Evolutionary conservation across 1,284 basidiomycete genomes (phyloP), one percentile per base, ranked within the genome.

Genomic region (Irpex sp.): DNA sequence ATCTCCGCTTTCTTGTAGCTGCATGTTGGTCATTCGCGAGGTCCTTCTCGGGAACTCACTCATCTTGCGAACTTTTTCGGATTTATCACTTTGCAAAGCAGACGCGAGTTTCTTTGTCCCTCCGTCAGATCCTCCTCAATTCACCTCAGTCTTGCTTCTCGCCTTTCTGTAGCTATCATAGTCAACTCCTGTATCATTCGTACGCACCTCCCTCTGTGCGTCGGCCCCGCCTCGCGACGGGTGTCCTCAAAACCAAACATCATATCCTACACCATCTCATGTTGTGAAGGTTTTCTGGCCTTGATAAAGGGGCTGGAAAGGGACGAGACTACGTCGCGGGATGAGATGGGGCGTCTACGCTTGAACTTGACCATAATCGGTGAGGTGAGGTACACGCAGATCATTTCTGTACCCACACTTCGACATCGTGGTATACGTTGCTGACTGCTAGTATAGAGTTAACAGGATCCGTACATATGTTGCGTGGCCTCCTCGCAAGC

Each of bases 381-480:
- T 44, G 40, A 15, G 40, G 11, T 11, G 40, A 9, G 40, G 40
- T 44, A 44, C 40, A 44, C 15, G 40, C 15, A 44, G 40, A 44
- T 44, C 40, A 9, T 15, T 44, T 44, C 15, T 2, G 8, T 44
- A 44, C 40, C 15, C 40, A 44, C 40, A 44, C 11, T 44, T 44
- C 40, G 40, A 44, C 40, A 44, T 15, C 15, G 40, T 15, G 8
- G 40, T 26, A 26, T 26, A 26, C 26, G 26, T 26, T 44, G 40
- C 40, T 44, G 40, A 44, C 40, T 15, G 40, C 40, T 5, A 44
- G 2, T 4, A 26, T 26, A 26, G 15, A 15, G 40, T 44, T 44
- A 55, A 65, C 55, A 52, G 31, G 72, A 63, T 4, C 54, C 40
- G 3, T 44, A 44, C 40, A 2, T 44, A 44, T 15, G 15, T 44